phyloP scores from a whole-genome alignment of 257 asterid genomes.

The Thymus mandschuricus region DNA sequence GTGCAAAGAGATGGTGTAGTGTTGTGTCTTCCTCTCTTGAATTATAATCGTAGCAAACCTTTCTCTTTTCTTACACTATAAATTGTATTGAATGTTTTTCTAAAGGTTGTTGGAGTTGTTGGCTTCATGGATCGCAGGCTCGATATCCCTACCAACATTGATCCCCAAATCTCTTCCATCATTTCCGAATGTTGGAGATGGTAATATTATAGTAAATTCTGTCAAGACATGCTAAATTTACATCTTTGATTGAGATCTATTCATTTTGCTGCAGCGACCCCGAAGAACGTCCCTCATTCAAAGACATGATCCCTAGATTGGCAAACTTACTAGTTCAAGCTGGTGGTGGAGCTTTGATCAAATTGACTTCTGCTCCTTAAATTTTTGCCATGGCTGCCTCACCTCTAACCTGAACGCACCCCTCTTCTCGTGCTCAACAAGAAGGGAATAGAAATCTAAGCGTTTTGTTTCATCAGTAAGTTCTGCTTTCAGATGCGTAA shows the following conservation, averaged over 20 bases:
- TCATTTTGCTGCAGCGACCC: slow-evolving; percentile 46
- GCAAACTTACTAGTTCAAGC: slow-evolving; percentile 45
- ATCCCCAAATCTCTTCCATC: slow-evolving; percentile 61
- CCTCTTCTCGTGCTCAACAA: not conserved
- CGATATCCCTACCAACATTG: slow-evolving; percentile 56
- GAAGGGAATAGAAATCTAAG: slow-evolving; percentile 2
- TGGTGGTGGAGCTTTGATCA: slow-evolving; percentile 31
- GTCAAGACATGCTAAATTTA: not conserved
- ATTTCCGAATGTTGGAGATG: slow-evolving; percentile 77
- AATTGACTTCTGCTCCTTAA: slow-evolving; percentile 26
- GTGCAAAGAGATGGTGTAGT: not conserved
- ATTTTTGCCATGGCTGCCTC: not conserved
- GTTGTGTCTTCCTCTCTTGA: not conserved
- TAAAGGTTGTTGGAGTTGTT: slow-evolving; percentile 72
- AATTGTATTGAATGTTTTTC: not conserved
- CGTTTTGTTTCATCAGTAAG: not conserved
- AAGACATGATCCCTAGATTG: slow-evolving; percentile 53
- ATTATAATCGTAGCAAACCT: not conserved
- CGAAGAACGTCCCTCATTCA: slow-evolving; percentile 71
- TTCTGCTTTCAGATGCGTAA: not conserved
- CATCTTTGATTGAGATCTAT: slow-evolving; percentile 9
- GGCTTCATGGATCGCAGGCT: slow-evolving; percentile 75
- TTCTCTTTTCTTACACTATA: not conserved
- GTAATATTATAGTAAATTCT: slow-evolving; percentile 34
- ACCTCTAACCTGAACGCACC: slow-evolving; percentile 3